These are phyloP conservation scores for Podospora bellae-mahoneyi DNA, from an alignment of 495 filamentous ascomycete genomes.

Conservation along the genomic window DNA sequence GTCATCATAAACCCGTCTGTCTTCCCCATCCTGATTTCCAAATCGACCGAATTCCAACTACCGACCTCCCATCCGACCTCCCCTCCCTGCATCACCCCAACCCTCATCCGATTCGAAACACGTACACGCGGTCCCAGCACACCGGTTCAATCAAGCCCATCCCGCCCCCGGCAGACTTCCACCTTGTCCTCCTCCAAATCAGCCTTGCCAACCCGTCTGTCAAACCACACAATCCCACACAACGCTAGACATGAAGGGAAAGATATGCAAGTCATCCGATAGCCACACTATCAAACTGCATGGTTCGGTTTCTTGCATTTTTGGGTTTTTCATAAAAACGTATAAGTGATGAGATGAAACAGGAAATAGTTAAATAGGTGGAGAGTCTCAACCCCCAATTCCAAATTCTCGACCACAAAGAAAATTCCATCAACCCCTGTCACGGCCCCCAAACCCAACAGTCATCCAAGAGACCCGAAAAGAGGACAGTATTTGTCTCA, in stretches of 20 bases:
- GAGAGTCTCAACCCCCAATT: not conserved
- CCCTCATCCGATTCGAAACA: not conserved
- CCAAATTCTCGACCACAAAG: slow-evolving; percentile 1
- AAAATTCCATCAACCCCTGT: not conserved
- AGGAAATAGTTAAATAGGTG: not conserved
- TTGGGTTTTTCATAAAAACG: not conserved
- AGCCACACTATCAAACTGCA: not conserved
- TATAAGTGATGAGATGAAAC: not conserved
- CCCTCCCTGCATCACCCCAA: not conserved
- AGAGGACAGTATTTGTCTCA: slow-evolving; percentile 11
- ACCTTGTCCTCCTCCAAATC: not conserved
- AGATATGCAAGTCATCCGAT: not conserved
- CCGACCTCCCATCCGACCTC: not conserved
- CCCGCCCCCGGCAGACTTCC: not conserved
- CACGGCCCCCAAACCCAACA: not conserved
- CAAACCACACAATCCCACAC: not conserved
- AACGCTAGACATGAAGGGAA: not conserved
- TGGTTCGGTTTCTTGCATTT: not conserved
- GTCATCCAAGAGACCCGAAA: not conserved
- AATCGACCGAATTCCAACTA: not conserved
- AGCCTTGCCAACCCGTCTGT: not conserved
- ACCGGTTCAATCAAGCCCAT: not conserved
- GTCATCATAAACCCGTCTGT: not conserved
- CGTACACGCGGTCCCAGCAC: not conserved
- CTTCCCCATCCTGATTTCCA: not conserved